Evolutionary conservation across 495 filamentous ascomycete genomes (phyloP).

Genomic region (Lentithecium fluviatile): DNA sequence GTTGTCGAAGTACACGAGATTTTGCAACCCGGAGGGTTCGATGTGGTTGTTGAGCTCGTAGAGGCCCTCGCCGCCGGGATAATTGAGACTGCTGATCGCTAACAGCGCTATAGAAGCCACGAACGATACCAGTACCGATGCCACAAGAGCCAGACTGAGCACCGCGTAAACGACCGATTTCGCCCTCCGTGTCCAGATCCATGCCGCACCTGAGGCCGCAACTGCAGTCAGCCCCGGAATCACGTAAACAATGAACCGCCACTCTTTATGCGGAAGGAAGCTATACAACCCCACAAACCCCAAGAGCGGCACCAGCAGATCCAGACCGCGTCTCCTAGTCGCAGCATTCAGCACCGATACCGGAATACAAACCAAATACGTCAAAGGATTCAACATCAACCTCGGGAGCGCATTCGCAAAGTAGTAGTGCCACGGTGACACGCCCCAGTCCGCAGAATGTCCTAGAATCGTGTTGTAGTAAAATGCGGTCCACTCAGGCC

Average conservation of each 20-base stretch:
- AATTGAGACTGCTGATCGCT: constrained; percentile 50
- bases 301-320: constrained; percentile 64
- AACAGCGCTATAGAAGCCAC: constrained; percentile 62
- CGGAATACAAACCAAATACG: constrained; percentile 62
- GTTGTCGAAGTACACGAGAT: constrained; percentile 70
- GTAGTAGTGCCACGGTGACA: constrained; percentile 80
- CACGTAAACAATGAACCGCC: constrained; percentile 89
- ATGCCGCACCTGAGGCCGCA: constrained; percentile 69
- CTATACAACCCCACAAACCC: constrained; percentile 79
- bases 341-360: constrained; percentile 57
- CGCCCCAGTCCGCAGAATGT: constrained; percentile 80
- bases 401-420: constrained; percentile 76
- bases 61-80: constrained; percentile 44
- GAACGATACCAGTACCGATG: constrained; percentile 60
- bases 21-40: not conserved
- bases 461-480: constrained; percentile 85
- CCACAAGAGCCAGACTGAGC: constrained; percentile 54
- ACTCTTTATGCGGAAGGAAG: constrained; percentile 89
- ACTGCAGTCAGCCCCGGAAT: constrained; percentile 77
- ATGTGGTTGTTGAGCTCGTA: constrained; percentile 32
- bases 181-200: constrained; percentile 66
- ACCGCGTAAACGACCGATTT: constrained; percentile 60
- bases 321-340: constrained; percentile 48
- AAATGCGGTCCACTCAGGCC: constrained; percentile 90
- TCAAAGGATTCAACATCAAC: constrained; percentile 76